Percentiles rank a stretch among this genome's conserved stretches.
Conservation (phyloP, 164 flowering plant species). For the Saururus chinensis region DNA sequence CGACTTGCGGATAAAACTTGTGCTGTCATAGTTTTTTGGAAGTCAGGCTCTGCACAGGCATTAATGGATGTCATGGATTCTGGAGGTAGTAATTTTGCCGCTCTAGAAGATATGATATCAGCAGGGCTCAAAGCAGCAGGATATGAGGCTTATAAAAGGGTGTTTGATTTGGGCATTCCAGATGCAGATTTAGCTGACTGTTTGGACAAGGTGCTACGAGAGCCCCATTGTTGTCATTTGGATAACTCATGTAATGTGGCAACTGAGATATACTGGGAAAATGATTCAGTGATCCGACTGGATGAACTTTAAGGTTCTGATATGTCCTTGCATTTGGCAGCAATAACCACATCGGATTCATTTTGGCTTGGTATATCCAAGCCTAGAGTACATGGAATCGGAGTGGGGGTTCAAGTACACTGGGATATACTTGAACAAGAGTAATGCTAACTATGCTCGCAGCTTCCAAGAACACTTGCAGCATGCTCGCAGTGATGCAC, state of each 20-base stretch:
- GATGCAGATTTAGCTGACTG: conserved; percentile 49
- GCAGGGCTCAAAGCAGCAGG: conserved; percentile 59
- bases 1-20: conserved; percentile 54
- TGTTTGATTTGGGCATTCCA: conserved; percentile 45
- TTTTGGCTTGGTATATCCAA: too few species aligned
- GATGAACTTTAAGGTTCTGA: conserved; percentile 37
- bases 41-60: conserved; percentile 27
- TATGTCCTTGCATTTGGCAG: not conserved
- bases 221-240: conserved; percentile 6
- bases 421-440: too few species aligned
- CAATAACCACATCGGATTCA: too few species aligned
- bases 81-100: conserved; percentile 16
- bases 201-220: conserved; percentile 37
- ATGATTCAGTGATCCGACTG: conserved; percentile 37
- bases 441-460: too few species aligned
- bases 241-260: conserved; percentile 13
- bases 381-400: too few species aligned
- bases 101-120: conserved; percentile 41
- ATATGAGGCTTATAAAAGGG: conserved; percentile 43
- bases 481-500: too few species aligned
- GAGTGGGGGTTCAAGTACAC: too few species aligned
- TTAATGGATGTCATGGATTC: conserved; percentile 38
- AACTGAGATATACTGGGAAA: conserved; percentile 30
- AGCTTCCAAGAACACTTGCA: too few species aligned
- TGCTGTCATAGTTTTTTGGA: conserved; percentile 59